Conservation (phyloP, 495 filamentous ascomycete genomes). For the Xylaria flabelliformis region DNA sequence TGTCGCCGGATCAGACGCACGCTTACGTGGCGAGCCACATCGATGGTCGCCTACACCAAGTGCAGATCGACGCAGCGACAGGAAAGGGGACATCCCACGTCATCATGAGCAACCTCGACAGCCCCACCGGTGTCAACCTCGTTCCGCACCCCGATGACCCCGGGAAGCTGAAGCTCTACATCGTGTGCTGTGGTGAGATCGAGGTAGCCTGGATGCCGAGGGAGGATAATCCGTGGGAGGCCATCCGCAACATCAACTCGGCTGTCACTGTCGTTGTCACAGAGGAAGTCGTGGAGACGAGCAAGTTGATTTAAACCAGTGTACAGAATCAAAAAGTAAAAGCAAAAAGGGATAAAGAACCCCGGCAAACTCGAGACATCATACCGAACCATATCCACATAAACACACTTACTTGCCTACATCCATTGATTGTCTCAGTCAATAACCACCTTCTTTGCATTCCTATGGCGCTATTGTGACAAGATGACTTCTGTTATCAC, state of each 20-base stretch:
- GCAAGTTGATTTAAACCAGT: not conserved
- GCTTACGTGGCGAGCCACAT: constrained; percentile 40
- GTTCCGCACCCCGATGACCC: constrained; percentile 24
- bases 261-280: constrained; percentile 35
- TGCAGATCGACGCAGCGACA: constrained; percentile 35
- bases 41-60: constrained; percentile 36
- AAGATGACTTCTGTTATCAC: not conserved
- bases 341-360: not conserved
- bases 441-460: constrained; percentile 10
- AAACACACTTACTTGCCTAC: not conserved
- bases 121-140: constrained; percentile 38
- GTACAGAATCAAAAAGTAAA: not conserved
- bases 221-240: constrained; percentile 38
- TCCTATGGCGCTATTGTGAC: constrained; percentile 20
- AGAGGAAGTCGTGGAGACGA: constrained; percentile 24
- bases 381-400: not conserved
- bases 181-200: constrained; percentile 42
- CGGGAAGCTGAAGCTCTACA: constrained; percentile 34
- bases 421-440: constrained; percentile 7
- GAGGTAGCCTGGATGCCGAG: constrained; percentile 39
- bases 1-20: constrained; percentile 34
- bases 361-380: not conserved
- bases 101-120: constrained; percentile 35
- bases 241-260: constrained; percentile 36
- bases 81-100: constrained; percentile 30